Percentiles rank a stretch among this genome's conserved stretches.
Conservation (phyloP, 345 rosid genomes). For the Camelina laxa region DNA sequence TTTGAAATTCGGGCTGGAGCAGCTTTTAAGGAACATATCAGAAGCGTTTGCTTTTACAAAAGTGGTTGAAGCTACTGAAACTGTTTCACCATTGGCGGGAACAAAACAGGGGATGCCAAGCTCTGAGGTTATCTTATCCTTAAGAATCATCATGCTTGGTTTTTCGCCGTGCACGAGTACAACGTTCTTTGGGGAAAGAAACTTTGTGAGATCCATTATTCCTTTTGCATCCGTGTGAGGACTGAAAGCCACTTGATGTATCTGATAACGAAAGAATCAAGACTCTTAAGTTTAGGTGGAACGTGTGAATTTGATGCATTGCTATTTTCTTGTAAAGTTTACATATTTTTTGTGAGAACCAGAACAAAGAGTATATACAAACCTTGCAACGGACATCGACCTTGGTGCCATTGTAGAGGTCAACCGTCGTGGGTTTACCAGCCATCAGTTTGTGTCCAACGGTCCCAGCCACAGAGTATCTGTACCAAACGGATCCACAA, state of each 20-base stretch:
- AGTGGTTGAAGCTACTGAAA: constrained; percentile 64
- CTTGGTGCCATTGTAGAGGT: constrained; percentile 79
- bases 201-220: constrained; percentile 90
- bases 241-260: constrained; percentile 92
- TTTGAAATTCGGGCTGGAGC: constrained; percentile 68
- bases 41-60: constrained; percentile 69
- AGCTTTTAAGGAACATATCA: constrained; percentile 62
- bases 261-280: constrained; percentile 49
- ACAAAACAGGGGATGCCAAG: constrained; percentile 68
- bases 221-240: constrained; percentile 96
- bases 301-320: background rate
- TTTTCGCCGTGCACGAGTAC: constrained; percentile 94
- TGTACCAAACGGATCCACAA: constrained; percentile 24
- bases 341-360: constrained; percentile 1
- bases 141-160: constrained; percentile 81
- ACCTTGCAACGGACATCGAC: constrained; percentile 97
- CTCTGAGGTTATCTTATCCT: constrained; percentile 71
- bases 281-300: background rate
- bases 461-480: constrained; percentile 96
- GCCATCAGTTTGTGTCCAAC: constrained; percentile 90
- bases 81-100: constrained; percentile 80
- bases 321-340: background rate
- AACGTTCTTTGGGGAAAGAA: constrained; percentile 82
- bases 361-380: constrained; percentile 16
- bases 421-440: constrained; percentile 79